A percentile compares a stretch with the other conserved stretches of the same genome.
phyloP scores from a whole-genome alignment of 768 basidiomycete genomes.

The Fomitopsis serialis region DNA sequence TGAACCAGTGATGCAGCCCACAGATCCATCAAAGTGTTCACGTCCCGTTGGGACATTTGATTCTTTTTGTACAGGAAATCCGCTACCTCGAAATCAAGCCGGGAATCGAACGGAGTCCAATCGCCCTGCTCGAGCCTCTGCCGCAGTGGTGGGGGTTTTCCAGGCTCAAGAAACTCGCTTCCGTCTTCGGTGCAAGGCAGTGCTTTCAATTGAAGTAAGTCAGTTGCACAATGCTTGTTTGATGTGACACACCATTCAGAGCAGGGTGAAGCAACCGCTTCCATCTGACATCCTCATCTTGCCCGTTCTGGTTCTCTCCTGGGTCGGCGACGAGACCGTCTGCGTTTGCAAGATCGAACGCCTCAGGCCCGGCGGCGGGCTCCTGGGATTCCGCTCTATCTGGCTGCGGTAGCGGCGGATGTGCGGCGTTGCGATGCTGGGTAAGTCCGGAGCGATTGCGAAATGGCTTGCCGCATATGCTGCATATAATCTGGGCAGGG shows the following conservation, averaged over 20 bases:
- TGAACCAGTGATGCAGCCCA: constrained; percentile 11
- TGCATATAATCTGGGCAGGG: no score
- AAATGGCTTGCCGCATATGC: no score
- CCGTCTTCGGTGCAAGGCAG: no score
- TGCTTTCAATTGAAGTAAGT: no score
- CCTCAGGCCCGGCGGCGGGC: constrained; percentile 1
- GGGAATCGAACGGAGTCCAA: constrained; percentile 16
- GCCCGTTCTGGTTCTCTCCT: no score
- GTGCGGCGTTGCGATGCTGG: constrained; percentile 3
- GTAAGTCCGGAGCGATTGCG: constrained; percentile 7
- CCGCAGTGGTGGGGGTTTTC: constrained; percentile 2
- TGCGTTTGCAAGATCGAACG: no score
- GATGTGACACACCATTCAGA: no score
- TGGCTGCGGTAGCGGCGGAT: not conserved
- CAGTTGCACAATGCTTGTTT: no score
- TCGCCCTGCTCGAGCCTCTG: not conserved
- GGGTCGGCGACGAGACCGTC: no score
- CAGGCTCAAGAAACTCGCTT: not conserved
- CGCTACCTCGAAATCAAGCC: constrained; percentile 17
- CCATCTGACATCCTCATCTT: no score
- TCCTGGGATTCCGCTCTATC: not conserved
- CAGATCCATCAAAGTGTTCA: constrained; percentile 9
- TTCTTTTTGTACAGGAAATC: constrained; percentile 18
- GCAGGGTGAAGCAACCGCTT: no score
- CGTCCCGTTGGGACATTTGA: constrained; percentile 16